A percentile compares a stretch with the other conserved stretches of the same genome.
These are phyloP conservation scores for Aureobasidium sp. DNA, from an alignment of 2,329 filamentous ascomycete species.

Conservation along the genomic window DNA sequence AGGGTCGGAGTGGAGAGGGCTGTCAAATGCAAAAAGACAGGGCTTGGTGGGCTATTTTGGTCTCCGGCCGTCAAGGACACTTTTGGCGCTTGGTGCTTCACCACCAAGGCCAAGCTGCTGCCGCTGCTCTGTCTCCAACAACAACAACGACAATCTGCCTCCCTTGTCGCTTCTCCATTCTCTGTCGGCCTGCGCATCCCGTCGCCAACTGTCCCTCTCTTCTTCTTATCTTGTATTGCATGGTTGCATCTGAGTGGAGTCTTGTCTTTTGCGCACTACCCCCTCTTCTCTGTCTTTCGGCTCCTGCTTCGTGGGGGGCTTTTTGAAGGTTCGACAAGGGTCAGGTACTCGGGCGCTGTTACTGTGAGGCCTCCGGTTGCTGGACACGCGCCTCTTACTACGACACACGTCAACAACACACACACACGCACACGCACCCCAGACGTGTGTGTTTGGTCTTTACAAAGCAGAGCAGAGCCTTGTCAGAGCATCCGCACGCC, in stretches of 20 bases:
- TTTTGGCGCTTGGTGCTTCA: background rate
- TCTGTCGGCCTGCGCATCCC: background rate
- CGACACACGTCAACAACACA: background rate
- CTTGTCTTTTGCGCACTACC: background rate
- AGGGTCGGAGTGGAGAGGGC: background rate
- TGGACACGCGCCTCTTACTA: background rate
- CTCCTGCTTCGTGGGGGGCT: slow-evolving; percentile 5
- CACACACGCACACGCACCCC: background rate
- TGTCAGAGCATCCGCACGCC: background rate
- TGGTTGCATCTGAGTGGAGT: background rate
- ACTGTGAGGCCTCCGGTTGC: background rate
- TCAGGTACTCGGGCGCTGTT: slow-evolving; percentile 5
- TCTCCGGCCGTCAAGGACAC: background rate
- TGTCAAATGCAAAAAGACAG: background rate
- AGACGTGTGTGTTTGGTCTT: background rate
- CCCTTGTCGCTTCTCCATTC: background rate
- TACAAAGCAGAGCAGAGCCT: background rate
- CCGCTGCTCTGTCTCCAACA: background rate
- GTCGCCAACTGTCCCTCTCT: background rate
- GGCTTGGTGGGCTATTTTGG: slow-evolving; percentile 10
- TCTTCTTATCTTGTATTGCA: background rate
- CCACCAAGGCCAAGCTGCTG: background rate
- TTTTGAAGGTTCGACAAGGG: slow-evolving; percentile 9
- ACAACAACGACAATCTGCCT: background rate
- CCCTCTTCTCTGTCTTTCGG: background rate